phyloP scores from a whole-genome alignment of 1,284 basidiomycete genomes.

The Malassezia sp. region DNA sequence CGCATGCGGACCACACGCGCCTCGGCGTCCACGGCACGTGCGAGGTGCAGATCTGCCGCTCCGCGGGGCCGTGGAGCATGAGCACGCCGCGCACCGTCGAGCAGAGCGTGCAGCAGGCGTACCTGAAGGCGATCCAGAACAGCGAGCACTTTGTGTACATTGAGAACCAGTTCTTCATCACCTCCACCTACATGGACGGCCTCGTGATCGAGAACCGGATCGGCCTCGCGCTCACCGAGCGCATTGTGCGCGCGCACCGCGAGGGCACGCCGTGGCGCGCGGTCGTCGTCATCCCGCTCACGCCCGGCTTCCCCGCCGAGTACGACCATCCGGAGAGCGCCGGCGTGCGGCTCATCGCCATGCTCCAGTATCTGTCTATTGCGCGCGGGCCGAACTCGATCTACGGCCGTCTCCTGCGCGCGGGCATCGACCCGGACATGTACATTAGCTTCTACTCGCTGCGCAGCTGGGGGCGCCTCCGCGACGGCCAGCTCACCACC shows the following conservation, averaged over 20 bases:
- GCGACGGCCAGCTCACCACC: constrained; percentile 70
- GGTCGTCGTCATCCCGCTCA: constrained; percentile 78
- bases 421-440: constrained; percentile 74
- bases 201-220: constrained; percentile 83
- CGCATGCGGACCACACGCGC: constrained; percentile 63
- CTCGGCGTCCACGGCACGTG: constrained; percentile 86
- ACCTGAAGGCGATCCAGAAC: constrained; percentile 78
- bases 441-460: constrained; percentile 87
- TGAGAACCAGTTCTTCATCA: constrained; percentile 98
- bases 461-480: constrained; percentile 84
- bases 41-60: constrained; percentile 91
- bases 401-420: constrained; percentile 70
- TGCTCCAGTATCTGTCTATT: constrained; percentile 64
- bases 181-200: constrained; percentile 79
- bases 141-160: constrained; percentile 62
- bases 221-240: constrained; percentile 81
- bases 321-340: constrained; percentile 85
- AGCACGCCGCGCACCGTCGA: constrained; percentile 77
- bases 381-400: constrained; percentile 83
- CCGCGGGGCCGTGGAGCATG: constrained; percentile 89
- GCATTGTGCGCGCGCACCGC: constrained; percentile 77
- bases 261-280: constrained; percentile 78
- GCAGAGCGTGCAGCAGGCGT: constrained; percentile 88
- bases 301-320: constrained; percentile 87
- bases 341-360: constrained; percentile 55